Evolutionary conservation across 169 alveolate genomes (phyloP), one percentile per base, ranked within the genome.

Genomic region (Eimeria tenella): DNA sequence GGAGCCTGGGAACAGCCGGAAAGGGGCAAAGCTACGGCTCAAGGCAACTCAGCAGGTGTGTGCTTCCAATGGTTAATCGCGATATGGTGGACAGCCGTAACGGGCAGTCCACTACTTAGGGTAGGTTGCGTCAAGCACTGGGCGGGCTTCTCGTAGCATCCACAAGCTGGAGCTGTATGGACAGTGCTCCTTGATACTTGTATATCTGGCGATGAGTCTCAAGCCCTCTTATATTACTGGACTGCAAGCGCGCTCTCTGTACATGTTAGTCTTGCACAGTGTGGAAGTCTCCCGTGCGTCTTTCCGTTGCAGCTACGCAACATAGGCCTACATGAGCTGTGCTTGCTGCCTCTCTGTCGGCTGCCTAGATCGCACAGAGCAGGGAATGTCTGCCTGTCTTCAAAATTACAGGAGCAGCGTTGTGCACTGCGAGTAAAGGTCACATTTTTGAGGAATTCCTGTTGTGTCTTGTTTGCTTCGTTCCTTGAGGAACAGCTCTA

Each of bases 401-500:
- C 86, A 75, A 75, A 75, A 6, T 6, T 75, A 49, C 42, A 50
- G 17, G n/a, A 15, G 63, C 86, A 19, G 65, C 5, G 31, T 5
- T 75, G 63, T 75, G 86, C 17, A 75, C 42, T 31, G 42, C 42
- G 42, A 31, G 42, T 31, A 31, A 31, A 31, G 42, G 42, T 31
- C 42, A 31, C 42, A 31, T 31, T 31, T 31, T 31, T 8, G 49
- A 50, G 86, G 86, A 15, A 56, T 21, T 56, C 73, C 56, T 81
- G 55, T 81, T 81, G 89, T 81, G 89, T 81, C 89, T 81, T 49
- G 8, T 15, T 11, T 81, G 25, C 19, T 10, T 21, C 23, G 89
- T 81, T 81, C 89, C 89, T 81, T 25, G 13, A 81, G 56, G 89
- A 55, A 81, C 73, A 56, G 58, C 58, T 13, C 42, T 25, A 55